Evolutionary conservation across 345 rosid genomes (phyloP), one percentile per base, ranked within the genome.

Genomic region (Nephelium lappaceum): DNA sequence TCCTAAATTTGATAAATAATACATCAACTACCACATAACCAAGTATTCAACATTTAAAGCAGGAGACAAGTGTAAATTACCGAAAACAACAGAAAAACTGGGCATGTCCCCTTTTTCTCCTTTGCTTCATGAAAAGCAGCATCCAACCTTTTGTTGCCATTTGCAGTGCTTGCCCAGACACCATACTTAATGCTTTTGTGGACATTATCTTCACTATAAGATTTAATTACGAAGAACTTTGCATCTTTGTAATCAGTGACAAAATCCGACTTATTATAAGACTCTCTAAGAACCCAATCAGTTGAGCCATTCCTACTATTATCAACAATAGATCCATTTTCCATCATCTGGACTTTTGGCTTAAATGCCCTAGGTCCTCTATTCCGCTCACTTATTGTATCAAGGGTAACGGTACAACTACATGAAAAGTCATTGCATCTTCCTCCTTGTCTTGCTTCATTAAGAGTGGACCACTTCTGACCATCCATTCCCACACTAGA

Each of bases 91-190:
- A 93, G 91, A 83, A 92, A 92, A 74, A 94, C 80, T 1, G 94
- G 90, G 75, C 89, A 90, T 66, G 85, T 74, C 69, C 78, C 78
- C 21, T 84, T 79, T 84, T 79, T 94, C 74, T 81, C 89, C 83
- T 83, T 89, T 75, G 95, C 89, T 84, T 94, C 93, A 75, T 79
- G 84, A 77, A 88, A 94, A 57, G 98, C 95, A 73, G 90, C 90
- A 88, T 94, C 95, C 63, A 94, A 76, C 80, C 92, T 94, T 80
- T 87, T 94, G 93, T 92, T 94, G 73, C 95, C 97, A 69, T 83
- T 92, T 25, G 89, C 88, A 19, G 95, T 94, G 87, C 97, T 92
- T 21, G 98, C 97, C 98, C 98, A 92, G 80, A 94, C 94, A 84
- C 92, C 84, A 76, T 94, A 90, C 81, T 92, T 94, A 61, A 94